Evolutionary conservation across 129 eudicot genomes (phyloP).

Genomic region (Cynara cardunculus): DNA sequence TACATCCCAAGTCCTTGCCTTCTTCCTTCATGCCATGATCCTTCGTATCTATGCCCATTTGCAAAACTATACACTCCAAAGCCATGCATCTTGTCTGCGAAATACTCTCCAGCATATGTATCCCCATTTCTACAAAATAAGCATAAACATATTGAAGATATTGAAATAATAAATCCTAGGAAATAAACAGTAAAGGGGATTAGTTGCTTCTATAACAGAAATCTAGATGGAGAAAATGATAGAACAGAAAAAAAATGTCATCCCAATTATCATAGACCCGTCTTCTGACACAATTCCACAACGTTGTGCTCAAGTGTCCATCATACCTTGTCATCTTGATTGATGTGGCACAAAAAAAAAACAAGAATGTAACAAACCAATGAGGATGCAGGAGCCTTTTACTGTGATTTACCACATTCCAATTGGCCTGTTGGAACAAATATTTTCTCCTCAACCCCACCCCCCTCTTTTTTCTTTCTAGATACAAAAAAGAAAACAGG

Average conservation of each 20-base stretch:
- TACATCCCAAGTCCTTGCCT: conserved; percentile 98
- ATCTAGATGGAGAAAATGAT: background rate
- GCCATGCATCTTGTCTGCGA: conserved; percentile 99
- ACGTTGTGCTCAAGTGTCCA: background rate
- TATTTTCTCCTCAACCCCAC: too few species aligned
- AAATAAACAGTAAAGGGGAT: background rate
- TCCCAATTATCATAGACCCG: background rate
- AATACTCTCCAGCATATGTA: conserved; percentile 89
- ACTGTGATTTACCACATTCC: too few species aligned
- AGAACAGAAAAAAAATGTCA: background rate
- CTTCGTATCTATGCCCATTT: conserved; percentile 92
- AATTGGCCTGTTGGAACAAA: background rate
- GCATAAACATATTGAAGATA: background rate
- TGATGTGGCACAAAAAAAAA: too few species aligned
- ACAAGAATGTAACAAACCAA: too few species aligned
- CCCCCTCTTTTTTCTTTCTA: too few species aligned
- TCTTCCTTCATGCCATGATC: conserved; percentile 98
- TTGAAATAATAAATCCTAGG: background rate
- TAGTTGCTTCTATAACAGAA: background rate
- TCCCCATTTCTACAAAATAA: conserved; percentile 71
- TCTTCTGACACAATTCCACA: background rate
- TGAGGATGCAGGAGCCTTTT: too few species aligned
- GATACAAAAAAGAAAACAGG: too few species aligned
- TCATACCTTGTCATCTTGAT: too few species aligned
- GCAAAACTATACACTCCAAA: conserved; percentile 89